A percentile compares a stretch with the other conserved stretches of the same genome.
These are phyloP conservation scores for Ceratocystis variospora DNA, from an alignment of 2,329 filamentous ascomycete species.

Conservation along the genomic window DNA sequence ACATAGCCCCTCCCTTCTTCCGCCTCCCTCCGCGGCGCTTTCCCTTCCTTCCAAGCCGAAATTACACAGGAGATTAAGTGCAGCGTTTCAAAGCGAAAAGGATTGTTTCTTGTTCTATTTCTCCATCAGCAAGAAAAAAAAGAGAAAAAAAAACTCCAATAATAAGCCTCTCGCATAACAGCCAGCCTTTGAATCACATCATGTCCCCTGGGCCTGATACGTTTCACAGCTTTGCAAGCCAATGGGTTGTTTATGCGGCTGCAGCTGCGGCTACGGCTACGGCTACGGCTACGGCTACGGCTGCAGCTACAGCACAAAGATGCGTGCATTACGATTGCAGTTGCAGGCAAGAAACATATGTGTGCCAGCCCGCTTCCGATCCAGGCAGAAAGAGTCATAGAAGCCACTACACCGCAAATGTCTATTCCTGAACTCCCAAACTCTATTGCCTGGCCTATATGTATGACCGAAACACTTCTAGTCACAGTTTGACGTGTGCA, in stretches of 20 bases:
- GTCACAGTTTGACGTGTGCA: not conserved
- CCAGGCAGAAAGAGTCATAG: too few relatives aligned
- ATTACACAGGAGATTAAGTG: not conserved
- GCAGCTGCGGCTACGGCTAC: not conserved
- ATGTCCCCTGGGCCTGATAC: not conserved
- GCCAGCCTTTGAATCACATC: not conserved
- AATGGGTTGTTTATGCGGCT: not conserved
- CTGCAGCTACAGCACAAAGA: not conserved
- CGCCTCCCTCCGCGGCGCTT: not conserved
- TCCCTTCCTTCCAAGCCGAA: not conserved
- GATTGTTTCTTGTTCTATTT: slow-evolving; percentile 4
- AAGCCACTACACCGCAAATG: too few relatives aligned
- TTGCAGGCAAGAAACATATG: not conserved
- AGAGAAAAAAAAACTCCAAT: not conserved
- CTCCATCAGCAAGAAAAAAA: not conserved
- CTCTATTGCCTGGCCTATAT: not conserved
- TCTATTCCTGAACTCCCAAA: not conserved
- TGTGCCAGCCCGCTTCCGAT: not conserved
- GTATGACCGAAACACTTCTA: not conserved
- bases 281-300: too few relatives aligned
- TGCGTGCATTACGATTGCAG: not conserved
- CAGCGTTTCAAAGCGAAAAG: not conserved
- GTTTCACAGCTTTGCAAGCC: not conserved
- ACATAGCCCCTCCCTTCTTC: not conserved
- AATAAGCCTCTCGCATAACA: not conserved